Evolutionary conservation across 768 basidiomycete genomes (phyloP), one percentile per base, ranked within the genome.

Genomic region (Trichaptum fuscoviolaceum): DNA sequence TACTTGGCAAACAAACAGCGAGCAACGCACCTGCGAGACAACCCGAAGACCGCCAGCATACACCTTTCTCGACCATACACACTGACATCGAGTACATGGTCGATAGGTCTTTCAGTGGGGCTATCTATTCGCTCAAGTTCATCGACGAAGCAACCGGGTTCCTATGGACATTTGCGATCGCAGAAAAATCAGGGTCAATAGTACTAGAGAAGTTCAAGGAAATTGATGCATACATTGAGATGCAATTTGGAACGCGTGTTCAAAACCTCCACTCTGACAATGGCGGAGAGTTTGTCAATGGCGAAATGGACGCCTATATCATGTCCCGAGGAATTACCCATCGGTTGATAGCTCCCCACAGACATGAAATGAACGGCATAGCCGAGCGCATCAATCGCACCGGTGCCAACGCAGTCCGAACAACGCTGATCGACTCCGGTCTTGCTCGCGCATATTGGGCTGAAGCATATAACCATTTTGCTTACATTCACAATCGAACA

Each of bases 351-450:
- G 69, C 71, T 0, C 71, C 74, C 0, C 69, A 79, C 67, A 72
- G 75, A 0, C 76, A 75, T 1, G 57, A 72, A 1, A 72, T 75
- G 42, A 79, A 80, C 58, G 76, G 78, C 0, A 66, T 73, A 0
- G 75, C 71, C 0, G 75, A 81, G 63, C 70, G 71, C 0, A 62
- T 65, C 1, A 77, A 77, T 61, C 60, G 70, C 0, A 76, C 74
- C 0, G 66, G 77, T 3, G 58, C 75, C 18, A 74, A 77, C 7
- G 58, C 69, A 1, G 70, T 68, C 0, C 65, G 74, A 0, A 66
- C 70, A 1, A 67, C 77, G 63, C 66, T 78, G 0, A 25, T 64
- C 0, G 74, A 73, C 17, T 61, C 69, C 0, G 64, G 70, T 3
- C 63, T 78, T 15, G 72, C 73, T 0, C 63, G 66, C 35, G 65